These are phyloP conservation scores for Dianthus caryophyllus DNA, from an alignment of 148 eudicot genomes.

Conservation along the genomic window DNA sequence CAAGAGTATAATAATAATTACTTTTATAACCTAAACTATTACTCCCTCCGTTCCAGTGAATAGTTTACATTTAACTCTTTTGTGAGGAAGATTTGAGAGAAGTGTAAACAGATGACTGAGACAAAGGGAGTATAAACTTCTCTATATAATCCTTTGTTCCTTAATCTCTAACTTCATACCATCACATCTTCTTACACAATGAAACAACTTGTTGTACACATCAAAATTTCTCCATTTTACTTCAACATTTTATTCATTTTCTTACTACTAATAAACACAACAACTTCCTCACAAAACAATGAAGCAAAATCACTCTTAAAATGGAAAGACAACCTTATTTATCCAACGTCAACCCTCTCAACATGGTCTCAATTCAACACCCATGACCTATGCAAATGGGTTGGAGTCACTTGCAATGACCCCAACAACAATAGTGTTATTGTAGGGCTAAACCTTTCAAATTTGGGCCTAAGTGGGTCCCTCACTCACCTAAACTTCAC, in stretches of 20 bases:
- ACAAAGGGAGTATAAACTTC: too few species aligned
- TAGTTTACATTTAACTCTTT: too few species aligned
- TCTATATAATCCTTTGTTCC: not conserved
- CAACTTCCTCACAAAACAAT: constrained; percentile 10
- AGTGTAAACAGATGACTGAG: too few species aligned
- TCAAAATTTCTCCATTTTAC: not conserved
- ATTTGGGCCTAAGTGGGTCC: constrained; percentile 11
- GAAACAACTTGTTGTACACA: constrained; percentile 3
- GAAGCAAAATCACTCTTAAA: constrained; percentile 10
- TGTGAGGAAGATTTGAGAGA: too few species aligned
- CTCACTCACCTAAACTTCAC: constrained; percentile 26
- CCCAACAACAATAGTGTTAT: not conserved
- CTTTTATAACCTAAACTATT: too few species aligned
- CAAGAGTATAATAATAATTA: too few species aligned
- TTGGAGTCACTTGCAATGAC: constrained; percentile 21
- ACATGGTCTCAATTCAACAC: constrained; percentile 22
- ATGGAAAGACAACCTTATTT: constrained; percentile 12
- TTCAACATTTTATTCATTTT: not conserved
- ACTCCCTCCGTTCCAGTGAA: too few species aligned
- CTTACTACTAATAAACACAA: constrained; percentile 15
- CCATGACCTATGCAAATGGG: constrained; percentile 24
- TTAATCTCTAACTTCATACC: not conserved
- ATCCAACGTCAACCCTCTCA: not conserved
- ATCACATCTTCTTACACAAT: constrained; percentile 3
- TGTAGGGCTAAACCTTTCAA: constrained; percentile 14